phyloP scores from a whole-genome alignment of 179 eudicot genomes.

The Beta lomatogona region DNA sequence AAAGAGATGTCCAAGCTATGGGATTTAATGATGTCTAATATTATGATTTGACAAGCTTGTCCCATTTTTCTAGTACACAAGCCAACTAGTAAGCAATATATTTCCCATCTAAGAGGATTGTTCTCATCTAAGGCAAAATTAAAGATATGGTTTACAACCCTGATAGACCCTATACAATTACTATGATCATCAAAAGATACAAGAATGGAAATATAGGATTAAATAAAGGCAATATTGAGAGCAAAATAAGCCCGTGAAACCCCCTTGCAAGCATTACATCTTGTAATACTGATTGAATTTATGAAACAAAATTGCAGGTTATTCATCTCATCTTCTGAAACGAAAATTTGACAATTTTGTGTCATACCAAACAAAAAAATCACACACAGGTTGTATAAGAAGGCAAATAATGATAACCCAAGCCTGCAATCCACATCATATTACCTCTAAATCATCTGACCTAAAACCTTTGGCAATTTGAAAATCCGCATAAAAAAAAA shows the following conservation, averaged over 20 bases:
- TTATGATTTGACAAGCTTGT: slow-evolving; percentile 2
- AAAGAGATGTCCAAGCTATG: neutral
- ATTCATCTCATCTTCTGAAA: neutral
- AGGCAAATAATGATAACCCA: neutral
- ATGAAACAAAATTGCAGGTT: neutral
- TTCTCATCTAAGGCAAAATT: neutral
- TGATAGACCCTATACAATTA: neutral
- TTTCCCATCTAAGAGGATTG: no score
- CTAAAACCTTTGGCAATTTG: neutral
- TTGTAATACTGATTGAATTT: neutral
- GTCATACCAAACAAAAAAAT: neutral
- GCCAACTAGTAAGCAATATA: neutral
- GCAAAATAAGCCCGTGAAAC: neutral
- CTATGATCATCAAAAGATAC: neutral
- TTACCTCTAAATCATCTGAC: neutral
- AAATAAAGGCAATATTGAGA: neutral
- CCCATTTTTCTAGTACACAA: neutral
- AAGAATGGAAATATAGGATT: neutral
- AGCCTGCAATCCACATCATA: neutral
- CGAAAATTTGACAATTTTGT: neutral
- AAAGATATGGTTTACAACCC: neutral
- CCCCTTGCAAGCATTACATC: neutral
- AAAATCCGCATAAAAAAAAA: neutral
- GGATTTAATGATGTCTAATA: neutral
- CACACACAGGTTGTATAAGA: neutral